A percentile compares a stretch with the other conserved stretches of the same genome.
These are phyloP conservation scores for Lignosus rhinocerotis DNA, from an alignment of 1,284 basidiomycete species.

Conservation along the genomic window DNA sequence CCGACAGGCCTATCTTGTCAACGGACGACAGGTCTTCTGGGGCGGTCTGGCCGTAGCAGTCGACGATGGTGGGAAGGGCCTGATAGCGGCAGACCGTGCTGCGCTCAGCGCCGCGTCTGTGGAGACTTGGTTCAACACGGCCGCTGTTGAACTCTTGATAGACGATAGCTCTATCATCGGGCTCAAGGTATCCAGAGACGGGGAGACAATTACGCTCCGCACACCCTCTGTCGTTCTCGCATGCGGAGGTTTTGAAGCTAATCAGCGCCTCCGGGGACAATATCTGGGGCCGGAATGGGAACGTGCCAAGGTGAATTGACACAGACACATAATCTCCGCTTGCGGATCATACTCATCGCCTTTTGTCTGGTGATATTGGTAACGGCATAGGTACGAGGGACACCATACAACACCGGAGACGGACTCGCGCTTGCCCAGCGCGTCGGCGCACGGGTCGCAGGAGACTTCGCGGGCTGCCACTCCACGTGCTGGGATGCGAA, in stretches of 20 bases:
- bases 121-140: conserved; percentile 55
- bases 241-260: conserved; percentile 67
- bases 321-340: not conserved
- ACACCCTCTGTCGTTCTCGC: conserved; percentile 56
- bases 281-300: conserved; percentile 58
- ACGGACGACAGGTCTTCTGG: conserved; percentile 66
- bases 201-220: conserved; percentile 37
- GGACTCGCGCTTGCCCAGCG: conserved; percentile 52
- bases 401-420: conserved; percentile 68
- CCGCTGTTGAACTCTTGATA: conserved; percentile 44
- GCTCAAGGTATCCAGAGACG: conserved; percentile 42
- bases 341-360: not conserved
- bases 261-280: conserved; percentile 46
- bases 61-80: conserved; percentile 63
- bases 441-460: conserved; percentile 54
- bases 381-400: conserved; percentile 58
- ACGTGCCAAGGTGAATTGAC: conserved; percentile 48
- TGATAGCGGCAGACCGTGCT: conserved; percentile 57
- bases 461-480: conserved; percentile 67
- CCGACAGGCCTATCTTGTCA: conserved; percentile 64
- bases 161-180: conserved; percentile 43
- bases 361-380: not conserved
- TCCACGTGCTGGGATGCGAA: conserved; percentile 74
- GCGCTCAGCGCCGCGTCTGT: conserved; percentile 52
- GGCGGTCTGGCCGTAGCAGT: conserved; percentile 64